These are phyloP conservation scores for Wakefieldia striispora DNA, from an alignment of 768 basidiomycete species.

Conservation along the genomic window DNA sequence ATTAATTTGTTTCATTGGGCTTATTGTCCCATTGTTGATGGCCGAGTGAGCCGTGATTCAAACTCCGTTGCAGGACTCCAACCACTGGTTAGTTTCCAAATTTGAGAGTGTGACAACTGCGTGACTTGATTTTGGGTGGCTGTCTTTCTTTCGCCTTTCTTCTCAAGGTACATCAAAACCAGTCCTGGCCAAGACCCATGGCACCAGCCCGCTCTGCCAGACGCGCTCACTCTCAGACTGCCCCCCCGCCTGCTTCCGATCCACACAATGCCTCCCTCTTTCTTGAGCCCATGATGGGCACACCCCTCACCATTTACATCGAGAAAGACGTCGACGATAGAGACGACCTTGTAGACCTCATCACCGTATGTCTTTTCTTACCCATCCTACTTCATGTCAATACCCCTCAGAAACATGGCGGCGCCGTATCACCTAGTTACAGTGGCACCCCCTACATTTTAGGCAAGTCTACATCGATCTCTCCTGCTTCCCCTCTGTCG, in stretches of 20 bases:
- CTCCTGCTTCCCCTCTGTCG: not conserved
- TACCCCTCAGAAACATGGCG: slow-evolving; percentile 67
- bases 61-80: slow-evolving; percentile 30
- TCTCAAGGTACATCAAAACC: slow-evolving; percentile 21
- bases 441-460: slow-evolving; percentile 79
- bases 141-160: slow-evolving; percentile 17
- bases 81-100: slow-evolving; percentile 22
- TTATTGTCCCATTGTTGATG: slow-evolving; percentile 12
- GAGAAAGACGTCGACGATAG: slow-evolving; percentile 79
- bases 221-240: slow-evolving; percentile 41
- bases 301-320: slow-evolving; percentile 69
- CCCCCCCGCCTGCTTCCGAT: slow-evolving; percentile 29
- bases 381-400: slow-evolving; percentile 9
- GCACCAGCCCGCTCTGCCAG: slow-evolving; percentile 70
- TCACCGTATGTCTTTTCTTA: slow-evolving; percentile 52
- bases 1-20: not conserved
- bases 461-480: slow-evolving; percentile 44
- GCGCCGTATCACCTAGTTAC: slow-evolving; percentile 69
- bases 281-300: slow-evolving; percentile 80
- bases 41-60: slow-evolving; percentile 10
- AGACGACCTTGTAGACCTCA: slow-evolving; percentile 57
- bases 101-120: not conserved
- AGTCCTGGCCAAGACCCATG: slow-evolving; percentile 63
- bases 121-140: slow-evolving; percentile 18
- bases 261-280: slow-evolving; percentile 53